Conservation (phyloP, 306 rosid species). For the Echinosophora koreensis region DNA sequence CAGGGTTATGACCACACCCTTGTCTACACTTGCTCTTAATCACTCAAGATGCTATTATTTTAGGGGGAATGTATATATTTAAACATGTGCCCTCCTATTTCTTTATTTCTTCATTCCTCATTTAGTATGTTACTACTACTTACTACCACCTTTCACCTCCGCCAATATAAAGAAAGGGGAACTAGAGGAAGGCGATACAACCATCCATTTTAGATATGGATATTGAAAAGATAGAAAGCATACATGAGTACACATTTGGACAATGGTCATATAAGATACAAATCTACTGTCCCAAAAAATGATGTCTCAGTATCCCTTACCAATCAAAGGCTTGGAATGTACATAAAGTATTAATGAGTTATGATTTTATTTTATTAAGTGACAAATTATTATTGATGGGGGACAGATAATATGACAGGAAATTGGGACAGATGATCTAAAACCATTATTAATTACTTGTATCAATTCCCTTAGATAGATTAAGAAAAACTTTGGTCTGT, state of each 20-base stretch:
- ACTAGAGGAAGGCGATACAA: background rate
- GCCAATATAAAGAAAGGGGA: background rate
- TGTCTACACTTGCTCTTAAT: slow-evolving; percentile 65
- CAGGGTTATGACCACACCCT: slow-evolving; percentile 53
- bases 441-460: background rate
- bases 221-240: background rate
- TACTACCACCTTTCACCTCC: background rate
- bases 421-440: too few species aligned
- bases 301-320: too few species aligned
- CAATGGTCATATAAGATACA: slow-evolving; percentile 5
- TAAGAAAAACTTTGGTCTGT: background rate
- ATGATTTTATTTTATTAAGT: too few species aligned
- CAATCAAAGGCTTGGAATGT: too few species aligned
- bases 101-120: slow-evolving; percentile 15
- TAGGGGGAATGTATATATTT: background rate
- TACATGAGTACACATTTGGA: background rate
- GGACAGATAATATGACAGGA: too few species aligned
- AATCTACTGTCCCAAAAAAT: too few species aligned
- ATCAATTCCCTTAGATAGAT: background rate
- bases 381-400: too few species aligned
- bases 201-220: slow-evolving; percentile 27
- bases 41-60: slow-evolving; percentile 50
- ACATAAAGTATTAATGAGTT: too few species aligned
- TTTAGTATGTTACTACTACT: slow-evolving; percentile 19
- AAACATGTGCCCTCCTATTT: background rate